Evolutionary conservation across 2,329 filamentous ascomycete genomes (phyloP), one percentile per base, ranked within the genome.

Genomic region (Falciphora oryzae): DNA sequence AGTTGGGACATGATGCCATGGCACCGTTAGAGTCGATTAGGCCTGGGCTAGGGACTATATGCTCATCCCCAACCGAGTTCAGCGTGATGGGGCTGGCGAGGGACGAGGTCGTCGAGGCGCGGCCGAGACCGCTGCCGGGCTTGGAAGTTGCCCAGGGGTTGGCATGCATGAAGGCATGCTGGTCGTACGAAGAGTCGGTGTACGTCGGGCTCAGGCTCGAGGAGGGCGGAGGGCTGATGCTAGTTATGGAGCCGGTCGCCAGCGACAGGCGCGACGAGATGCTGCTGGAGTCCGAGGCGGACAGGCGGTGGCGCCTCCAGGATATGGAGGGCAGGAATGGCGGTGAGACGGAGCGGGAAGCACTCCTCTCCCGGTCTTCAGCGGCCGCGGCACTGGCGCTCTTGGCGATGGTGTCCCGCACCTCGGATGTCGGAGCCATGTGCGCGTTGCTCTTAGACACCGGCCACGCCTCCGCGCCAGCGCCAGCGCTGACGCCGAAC

Each of bases 251-350:
- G n/a, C 31, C 32, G 14, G 62, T 38, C 8, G 62, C 62, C 32
- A 63, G 57, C 27, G 62, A 63, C n/a, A 63, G 35, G 32, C 29
- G 31, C 31, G 62, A 63, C 56, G 62, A 63, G 25, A 63, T 63
- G 53, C 50, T 63, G 61, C 61, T 63, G 13, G 62, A 56, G 57
- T 63, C 62, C 8, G 62, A 63, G 32, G n/a, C 11, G 22, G 56
- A 31, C 10, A n/a, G 16, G 25, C 62, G 62, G 62, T 63, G 62
- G 10, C 62, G 56, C n/a, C n/a, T 53, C 44, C 44, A 53, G 7
- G 44, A 53, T 7, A 53, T 3, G 22, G 44, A 53, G 22, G 44
- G 44, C 44, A 25, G 8, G n/a, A 53, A 53, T 7, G 44, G 44
- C 44, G 44, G 44, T 25, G 44, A 53, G 22, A 25, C 44, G 44